A percentile compares a stretch with the other conserved stretches of the same genome.
Conservation (phyloP, 2,329 filamentous ascomycete species). For the Colletotrichum lupini region DNA sequence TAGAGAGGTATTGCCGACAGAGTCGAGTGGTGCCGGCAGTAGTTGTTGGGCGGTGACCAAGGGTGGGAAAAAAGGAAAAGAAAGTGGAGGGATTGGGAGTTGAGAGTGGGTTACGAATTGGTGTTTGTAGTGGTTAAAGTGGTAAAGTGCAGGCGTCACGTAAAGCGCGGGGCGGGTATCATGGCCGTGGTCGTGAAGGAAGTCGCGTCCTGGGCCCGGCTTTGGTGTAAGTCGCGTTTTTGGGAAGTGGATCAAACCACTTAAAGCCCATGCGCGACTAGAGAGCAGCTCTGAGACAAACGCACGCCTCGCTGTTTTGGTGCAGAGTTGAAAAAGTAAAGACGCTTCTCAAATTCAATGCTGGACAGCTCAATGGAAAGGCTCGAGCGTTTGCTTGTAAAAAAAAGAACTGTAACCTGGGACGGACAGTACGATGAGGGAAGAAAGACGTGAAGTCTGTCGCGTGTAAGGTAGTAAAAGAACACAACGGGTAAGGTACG, state of each 20-base stretch:
- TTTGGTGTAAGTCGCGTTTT: constrained; percentile 36
- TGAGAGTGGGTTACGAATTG: constrained; percentile 27
- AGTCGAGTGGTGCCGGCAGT: constrained; percentile 4
- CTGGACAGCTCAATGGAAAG: not conserved
- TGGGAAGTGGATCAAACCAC: constrained; percentile 34
- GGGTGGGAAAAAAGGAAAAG: constrained; percentile 18
- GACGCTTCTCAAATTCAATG: not conserved
- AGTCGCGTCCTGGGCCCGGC: constrained; percentile 26
- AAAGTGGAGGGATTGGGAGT: constrained; percentile 25
- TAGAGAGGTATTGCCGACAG: constrained; percentile 8
- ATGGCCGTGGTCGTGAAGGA: constrained; percentile 34
- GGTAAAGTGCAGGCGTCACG: constrained; percentile 35
- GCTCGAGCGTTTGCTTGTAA: too few relatives aligned
- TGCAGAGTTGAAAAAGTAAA: not conserved
- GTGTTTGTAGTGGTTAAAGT: constrained; percentile 33
- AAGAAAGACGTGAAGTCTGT: constrained; percentile 27
- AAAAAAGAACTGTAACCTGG: not conserved
- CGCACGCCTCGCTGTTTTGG: not conserved
- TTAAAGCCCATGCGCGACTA: constrained; percentile 29
- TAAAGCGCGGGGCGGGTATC: constrained; percentile 36
- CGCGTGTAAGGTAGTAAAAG: constrained; percentile 10
- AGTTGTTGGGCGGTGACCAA: constrained; percentile 9
- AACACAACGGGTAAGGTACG: constrained; percentile 1
- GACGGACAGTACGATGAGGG: constrained; percentile 5
- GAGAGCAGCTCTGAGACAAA: constrained; percentile 12